Conservation (phyloP, 805 yeast genomes). For the Saturnispora kantuleensis region DNA sequence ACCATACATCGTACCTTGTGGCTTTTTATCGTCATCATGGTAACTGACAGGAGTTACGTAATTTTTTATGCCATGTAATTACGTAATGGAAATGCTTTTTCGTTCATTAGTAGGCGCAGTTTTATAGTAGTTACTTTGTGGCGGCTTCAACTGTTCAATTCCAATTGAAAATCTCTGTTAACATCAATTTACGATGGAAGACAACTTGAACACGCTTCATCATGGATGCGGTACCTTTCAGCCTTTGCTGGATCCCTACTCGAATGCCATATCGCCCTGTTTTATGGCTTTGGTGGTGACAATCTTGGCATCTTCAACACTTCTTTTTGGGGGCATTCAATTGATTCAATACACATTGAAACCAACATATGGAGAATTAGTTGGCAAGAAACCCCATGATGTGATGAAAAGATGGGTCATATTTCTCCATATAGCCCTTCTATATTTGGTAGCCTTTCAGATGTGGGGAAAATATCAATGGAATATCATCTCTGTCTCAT, state of each 20-base stretch:
- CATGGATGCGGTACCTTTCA: slow-evolving; percentile 5
- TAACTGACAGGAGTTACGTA: too few relatives aligned
- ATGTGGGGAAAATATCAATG: not conserved
- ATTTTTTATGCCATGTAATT: too few relatives aligned
- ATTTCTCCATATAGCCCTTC: slow-evolving; percentile 8
- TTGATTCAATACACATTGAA: slow-evolving; percentile 7
- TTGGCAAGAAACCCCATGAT: slow-evolving; percentile 6
- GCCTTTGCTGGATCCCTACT: slow-evolving; percentile 18
- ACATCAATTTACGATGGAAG: too few relatives aligned
- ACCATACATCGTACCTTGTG: too few relatives aligned
- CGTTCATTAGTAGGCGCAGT: too few relatives aligned
- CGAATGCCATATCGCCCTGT: slow-evolving; percentile 25
- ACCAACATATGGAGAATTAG: slow-evolving; percentile 11
- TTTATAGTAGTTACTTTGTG: too few relatives aligned
- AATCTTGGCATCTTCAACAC: slow-evolving; percentile 8
- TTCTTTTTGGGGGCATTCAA: slow-evolving; percentile 17
- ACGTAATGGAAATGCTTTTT: too few relatives aligned
- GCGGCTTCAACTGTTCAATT: too few relatives aligned
- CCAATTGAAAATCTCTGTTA: too few relatives aligned
- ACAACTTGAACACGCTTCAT: too few relatives aligned
- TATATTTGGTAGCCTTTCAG: slow-evolving; percentile 7
- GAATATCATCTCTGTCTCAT: slow-evolving; percentile 10
- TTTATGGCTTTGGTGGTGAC: slow-evolving; percentile 19
- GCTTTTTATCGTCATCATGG: too few relatives aligned
- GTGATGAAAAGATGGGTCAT: slow-evolving; percentile 11